Evolutionary conservation across 176 grass and related monocot species (phyloP).

Genomic region (Bromus sterilis): DNA sequence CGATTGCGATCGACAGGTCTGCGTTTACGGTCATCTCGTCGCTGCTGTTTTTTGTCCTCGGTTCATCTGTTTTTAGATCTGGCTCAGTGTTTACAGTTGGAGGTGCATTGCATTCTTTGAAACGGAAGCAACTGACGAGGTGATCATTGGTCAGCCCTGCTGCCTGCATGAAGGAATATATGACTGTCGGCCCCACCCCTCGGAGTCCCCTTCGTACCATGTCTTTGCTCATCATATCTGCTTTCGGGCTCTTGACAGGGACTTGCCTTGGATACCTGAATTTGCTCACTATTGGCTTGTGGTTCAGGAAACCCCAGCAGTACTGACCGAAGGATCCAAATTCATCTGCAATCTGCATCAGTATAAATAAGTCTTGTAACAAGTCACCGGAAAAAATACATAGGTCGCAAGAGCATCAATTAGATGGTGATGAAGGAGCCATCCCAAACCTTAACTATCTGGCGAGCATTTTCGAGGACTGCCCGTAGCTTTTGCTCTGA

Average conservation of each 20-base stretch:
- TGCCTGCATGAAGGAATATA: slow-evolving; percentile 97
- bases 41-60: neutral
- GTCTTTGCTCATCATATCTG: slow-evolving; percentile 90
- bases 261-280: slow-evolving; percentile 64
- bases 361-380: slow-evolving; percentile 22
- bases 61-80: slow-evolving; percentile 5
- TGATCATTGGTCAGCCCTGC: slow-evolving; percentile 88
- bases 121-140: slow-evolving; percentile 75
- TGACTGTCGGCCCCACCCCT: slow-evolving; percentile 64
- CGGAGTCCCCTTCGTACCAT: slow-evolving; percentile 71
- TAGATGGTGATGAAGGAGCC: neutral
- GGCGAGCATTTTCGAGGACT: slow-evolving; percentile 67
- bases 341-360: slow-evolving; percentile 62
- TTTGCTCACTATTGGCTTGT: slow-evolving; percentile 65
- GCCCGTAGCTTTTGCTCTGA: slow-evolving; percentile 79
- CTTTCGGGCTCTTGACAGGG: slow-evolving; percentile 83
- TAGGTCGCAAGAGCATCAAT: neutral
- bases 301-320: slow-evolving; percentile 90
- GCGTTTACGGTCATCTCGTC: neutral
- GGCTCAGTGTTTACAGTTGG: slow-evolving; percentile 4
- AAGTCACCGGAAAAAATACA: neutral
- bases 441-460: slow-evolving; percentile 60
- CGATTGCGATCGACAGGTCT: slow-evolving; percentile 16
- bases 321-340: slow-evolving; percentile 79
- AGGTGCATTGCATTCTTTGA: slow-evolving; percentile 44